These are phyloP conservation scores for Parachaetomium inaequale DNA, from an alignment of 495 filamentous ascomycete genomes.

Conservation along the genomic window DNA sequence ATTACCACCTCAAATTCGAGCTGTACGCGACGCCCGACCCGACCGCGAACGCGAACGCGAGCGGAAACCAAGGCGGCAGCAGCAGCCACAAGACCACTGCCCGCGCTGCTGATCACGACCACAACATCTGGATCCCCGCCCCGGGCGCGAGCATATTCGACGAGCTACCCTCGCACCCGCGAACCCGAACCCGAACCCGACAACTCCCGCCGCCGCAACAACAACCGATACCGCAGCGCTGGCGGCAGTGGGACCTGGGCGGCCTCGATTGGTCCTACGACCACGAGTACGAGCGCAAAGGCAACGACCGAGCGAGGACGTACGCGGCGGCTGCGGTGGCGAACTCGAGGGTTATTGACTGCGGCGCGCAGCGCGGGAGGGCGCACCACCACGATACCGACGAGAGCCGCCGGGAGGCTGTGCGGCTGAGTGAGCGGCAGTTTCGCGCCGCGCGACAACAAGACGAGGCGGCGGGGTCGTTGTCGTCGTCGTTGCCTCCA, in stretches of 20 bases:
- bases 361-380: slow-evolving; percentile 38
- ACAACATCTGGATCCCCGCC: slow-evolving; percentile 39
- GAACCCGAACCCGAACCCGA: slow-evolving; percentile 6
- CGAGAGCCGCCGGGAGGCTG: slow-evolving; percentile 22
- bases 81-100: background rate
- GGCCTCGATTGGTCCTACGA: background rate
- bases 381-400: slow-evolving; percentile 4
- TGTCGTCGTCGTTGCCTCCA: too few species aligned
- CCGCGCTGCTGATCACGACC: slow-evolving; percentile 3
- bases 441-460: slow-evolving; percentile 28
- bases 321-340: background rate
- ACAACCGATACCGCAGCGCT: background rate
- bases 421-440: slow-evolving; percentile 33
- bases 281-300: too few species aligned
- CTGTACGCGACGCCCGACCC: slow-evolving; percentile 57
- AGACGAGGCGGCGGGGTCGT: slow-evolving; percentile 24
- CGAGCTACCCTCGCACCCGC: slow-evolving; percentile 43
- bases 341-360: slow-evolving; percentile 39
- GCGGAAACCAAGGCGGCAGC: background rate
- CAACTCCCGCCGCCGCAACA: background rate
- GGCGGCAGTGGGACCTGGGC: background rate
- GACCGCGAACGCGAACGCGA: slow-evolving; percentile 1
- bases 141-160: slow-evolving; percentile 42
- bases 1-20: slow-evolving; percentile 89
- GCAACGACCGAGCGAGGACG: background rate